Percentiles rank a stretch among this genome's conserved stretches.
phyloP scores from a whole-genome alignment of 2,329 filamentous ascomycete species.

The Colletotrichum chlorophyti region DNA sequence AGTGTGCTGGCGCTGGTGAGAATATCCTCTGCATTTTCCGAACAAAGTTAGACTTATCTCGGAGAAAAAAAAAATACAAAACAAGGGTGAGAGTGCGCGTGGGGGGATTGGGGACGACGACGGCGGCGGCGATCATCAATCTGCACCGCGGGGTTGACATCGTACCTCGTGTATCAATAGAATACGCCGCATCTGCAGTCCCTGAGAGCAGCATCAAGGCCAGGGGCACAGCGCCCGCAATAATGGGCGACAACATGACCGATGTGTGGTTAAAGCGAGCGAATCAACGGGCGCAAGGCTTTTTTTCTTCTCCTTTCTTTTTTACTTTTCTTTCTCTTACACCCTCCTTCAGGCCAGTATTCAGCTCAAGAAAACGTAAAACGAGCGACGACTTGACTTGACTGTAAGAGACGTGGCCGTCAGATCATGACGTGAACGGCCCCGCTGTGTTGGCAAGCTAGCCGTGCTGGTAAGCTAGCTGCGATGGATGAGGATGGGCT shows the following conservation, averaged over 20 bases:
- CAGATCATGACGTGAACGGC: neutral
- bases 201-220: slow-evolving; percentile 8
- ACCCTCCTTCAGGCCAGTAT: neutral
- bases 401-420: neutral
- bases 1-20: slow-evolving; percentile 45
- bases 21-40: slow-evolving; percentile 40
- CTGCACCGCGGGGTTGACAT: neutral
- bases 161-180: slow-evolving; percentile 22
- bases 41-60: neutral
- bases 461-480: too few species aligned
- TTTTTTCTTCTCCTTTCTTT: too few species aligned
- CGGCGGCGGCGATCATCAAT: too few species aligned
- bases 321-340: too few species aligned
- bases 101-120: too few species aligned
- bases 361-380: neutral
- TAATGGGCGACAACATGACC: slow-evolving; percentile 6
- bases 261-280: slow-evolving; percentile 1
- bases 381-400: neutral
- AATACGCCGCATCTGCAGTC: slow-evolving; percentile 9
- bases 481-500: too few species aligned
- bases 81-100: too few species aligned
- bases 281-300: neutral
- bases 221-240: slow-evolving; percentile 3
- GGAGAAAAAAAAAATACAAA: too few species aligned
- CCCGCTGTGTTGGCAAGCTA: neutral